These are phyloP conservation scores for Pseudocercospora macadamiae DNA, from an alignment of 2,329 filamentous ascomycete genomes.

Conservation along the genomic window DNA sequence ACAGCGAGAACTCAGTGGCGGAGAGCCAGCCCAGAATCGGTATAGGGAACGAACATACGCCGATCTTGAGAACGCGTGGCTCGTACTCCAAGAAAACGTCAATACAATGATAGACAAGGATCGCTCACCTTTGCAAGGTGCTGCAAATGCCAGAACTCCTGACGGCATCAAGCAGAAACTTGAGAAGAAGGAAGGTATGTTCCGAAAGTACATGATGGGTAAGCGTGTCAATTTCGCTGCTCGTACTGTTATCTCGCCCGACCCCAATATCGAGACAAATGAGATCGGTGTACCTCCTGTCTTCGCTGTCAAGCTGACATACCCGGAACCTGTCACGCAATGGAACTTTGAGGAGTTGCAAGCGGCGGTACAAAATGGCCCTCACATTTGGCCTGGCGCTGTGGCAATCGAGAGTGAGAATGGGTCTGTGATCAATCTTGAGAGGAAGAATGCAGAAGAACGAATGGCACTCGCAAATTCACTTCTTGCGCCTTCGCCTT, in stretches of 20 bases:
- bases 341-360: constrained; percentile 97
- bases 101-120: constrained; percentile 92
- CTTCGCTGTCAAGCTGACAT: constrained; percentile 93
- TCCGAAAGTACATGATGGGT: constrained; percentile 99
- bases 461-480: constrained; percentile 89
- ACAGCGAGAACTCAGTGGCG: constrained; percentile 63
- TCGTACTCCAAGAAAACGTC: constrained; percentile 82
- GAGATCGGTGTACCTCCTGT: constrained; percentile 98
- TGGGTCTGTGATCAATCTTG: constrained; percentile 84
- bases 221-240: constrained; percentile 99
- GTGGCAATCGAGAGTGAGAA: constrained; percentile 94
- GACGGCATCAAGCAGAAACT: constrained; percentile 97
- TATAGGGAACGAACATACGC: constrained; percentile 65
- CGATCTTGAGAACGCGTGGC: constrained; percentile 79
- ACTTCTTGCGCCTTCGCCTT: constrained; percentile 80
- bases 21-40: constrained; percentile 42
- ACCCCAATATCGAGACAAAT: constrained; percentile 98
- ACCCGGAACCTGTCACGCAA: constrained; percentile 94
- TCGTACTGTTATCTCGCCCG: constrained; percentile 94
- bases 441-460: constrained; percentile 85
- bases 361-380: constrained; percentile 92
- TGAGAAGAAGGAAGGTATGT: constrained; percentile 98
- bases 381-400: constrained; percentile 91
- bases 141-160: constrained; percentile 75
- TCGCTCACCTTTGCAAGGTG: constrained; percentile 78